Conservation (phyloP, 768 basidiomycete species). For the Phaffia australis region DNA sequence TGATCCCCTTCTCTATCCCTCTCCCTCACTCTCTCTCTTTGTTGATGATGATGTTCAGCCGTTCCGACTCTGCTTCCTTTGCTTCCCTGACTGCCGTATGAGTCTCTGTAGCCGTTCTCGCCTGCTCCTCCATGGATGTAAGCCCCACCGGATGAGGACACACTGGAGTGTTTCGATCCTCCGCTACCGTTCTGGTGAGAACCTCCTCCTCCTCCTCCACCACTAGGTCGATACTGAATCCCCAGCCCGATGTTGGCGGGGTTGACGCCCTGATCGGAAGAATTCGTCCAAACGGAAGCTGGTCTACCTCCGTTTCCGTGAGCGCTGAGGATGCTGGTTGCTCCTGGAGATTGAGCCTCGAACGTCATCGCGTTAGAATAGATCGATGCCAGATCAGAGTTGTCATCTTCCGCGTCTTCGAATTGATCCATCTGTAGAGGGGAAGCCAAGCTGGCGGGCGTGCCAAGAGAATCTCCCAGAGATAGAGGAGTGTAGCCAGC, state of each 20-base stretch:
- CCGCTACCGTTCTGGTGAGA: background rate
- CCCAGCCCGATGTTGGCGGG: background rate
- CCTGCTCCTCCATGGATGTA: too few relatives aligned
- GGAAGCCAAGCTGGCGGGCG: background rate
- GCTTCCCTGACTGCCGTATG: too few relatives aligned
- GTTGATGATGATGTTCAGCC: too few relatives aligned
- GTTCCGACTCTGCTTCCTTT: too few relatives aligned
- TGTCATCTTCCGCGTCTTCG: slow-evolving; percentile 41
- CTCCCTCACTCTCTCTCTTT: too few relatives aligned
- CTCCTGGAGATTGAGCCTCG: slow-evolving; percentile 5
- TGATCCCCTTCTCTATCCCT: too few relatives aligned
- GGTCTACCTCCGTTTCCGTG: background rate
- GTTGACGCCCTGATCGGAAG: background rate
- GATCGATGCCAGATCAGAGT: slow-evolving; percentile 35
- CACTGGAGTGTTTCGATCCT: slow-evolving; percentile 9
- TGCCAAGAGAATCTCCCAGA: too few relatives aligned
- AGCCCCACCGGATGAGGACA: too few relatives aligned
- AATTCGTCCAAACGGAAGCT: background rate
- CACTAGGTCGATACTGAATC: too few relatives aligned
- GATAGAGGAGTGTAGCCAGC: too few relatives aligned
- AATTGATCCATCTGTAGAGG: slow-evolving; percentile 31
- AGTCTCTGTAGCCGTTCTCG: too few relatives aligned
- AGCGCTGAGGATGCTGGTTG: background rate
- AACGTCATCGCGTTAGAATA: slow-evolving; percentile 28
- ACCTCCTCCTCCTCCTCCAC: too few relatives aligned